A percentile compares a stretch with the other conserved stretches of the same genome.
phyloP scores from a whole-genome alignment of 306 rosid genomes.

The Prunus kanzakura region DNA sequence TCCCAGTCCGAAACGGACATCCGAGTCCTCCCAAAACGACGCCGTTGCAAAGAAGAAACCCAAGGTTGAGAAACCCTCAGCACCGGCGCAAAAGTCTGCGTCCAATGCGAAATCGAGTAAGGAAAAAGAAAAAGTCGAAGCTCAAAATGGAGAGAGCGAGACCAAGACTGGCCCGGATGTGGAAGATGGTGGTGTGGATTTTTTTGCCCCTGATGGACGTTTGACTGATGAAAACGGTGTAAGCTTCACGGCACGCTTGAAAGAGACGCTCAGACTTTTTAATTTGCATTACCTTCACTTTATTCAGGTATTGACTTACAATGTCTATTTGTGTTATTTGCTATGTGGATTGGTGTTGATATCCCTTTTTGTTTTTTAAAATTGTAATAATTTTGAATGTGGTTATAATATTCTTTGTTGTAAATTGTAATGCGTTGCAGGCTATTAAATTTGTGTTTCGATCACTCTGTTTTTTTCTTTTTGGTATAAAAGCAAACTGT shows the following conservation, averaged over 20 bases:
- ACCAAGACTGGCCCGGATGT: neutral
- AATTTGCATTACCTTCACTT: conserved; percentile 29
- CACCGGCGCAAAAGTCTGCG: neutral
- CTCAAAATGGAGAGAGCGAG: neutral
- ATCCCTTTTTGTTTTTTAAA: neutral
- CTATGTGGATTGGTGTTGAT: neutral
- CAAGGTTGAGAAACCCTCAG: neutral
- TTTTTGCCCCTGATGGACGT: neutral
- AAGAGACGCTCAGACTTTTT: conserved; percentile 30
- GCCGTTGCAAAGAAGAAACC: conserved; percentile 2
- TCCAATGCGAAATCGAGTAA: neutral
- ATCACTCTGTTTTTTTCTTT: neutral
- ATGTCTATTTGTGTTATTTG: neutral
- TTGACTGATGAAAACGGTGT: conserved; percentile 1
- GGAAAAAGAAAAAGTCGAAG: neutral
- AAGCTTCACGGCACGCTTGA: conserved; percentile 17
- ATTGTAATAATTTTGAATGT: neutral
- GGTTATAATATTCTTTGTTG: neutral
- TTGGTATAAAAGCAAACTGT: too few relatives aligned
- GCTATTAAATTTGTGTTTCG: too few relatives aligned
- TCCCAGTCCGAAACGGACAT: conserved; percentile 1
- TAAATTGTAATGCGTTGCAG: neutral
- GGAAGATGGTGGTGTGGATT: neutral
- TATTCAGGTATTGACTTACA: conserved; percentile 18
- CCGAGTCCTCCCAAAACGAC: neutral